Base-by-base conservation (phyloP, 2,329 filamentous ascomycete genomes). In the Claviceps maximensis region DNA sequence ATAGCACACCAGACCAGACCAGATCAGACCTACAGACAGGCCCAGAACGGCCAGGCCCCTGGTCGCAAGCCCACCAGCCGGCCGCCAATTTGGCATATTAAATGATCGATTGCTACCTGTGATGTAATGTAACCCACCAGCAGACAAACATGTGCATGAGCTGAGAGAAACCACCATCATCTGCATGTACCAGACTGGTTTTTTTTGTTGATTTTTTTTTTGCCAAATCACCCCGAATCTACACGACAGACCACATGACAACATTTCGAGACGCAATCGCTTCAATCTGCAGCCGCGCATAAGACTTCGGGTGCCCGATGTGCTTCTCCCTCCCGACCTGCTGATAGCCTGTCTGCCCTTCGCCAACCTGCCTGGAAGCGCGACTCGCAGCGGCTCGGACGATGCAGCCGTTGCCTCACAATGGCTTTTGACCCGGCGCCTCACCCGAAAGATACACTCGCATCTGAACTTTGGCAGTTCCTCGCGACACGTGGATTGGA, bases 361-460 rank as follows among this genome's bases (percentile, higher is more conserved):
- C 23, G 23, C 27, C 23, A 17, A 27, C 9, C 13, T 12, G 21
- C 15, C 21, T 17, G 10, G 17, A 2, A 25, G 19, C 44, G 27
- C 44, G 15, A n/a, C 17, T 46, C 12, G 9, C 6, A 46, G 44
- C 44, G 12, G n/a, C 13, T 13, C 17, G 7, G 7, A 29, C 29
- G 9, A 54, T 54, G 53, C 48, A 45, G 44, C 13, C 27, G 15
- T 42, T 46, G 51, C 51, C 51, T 50, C 51, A 53, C n/a, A 13
- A 55, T 55, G 54, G 47, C 51, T 27, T 12, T 25, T 23, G 36
- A 53, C 46, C 36, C 23, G 36, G 19, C 17, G 31, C 25, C 17
- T 9, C 17, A 29, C 50, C 27, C 36, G 47, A 48, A 27, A 29
- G 17, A 33, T 25, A 12, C 31, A 5, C n/a, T 38, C 41, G 29